These are phyloP conservation scores for Oryza australiensis DNA, from an alignment of 176 grass and related monocot genomes.

Conservation along the genomic window DNA sequence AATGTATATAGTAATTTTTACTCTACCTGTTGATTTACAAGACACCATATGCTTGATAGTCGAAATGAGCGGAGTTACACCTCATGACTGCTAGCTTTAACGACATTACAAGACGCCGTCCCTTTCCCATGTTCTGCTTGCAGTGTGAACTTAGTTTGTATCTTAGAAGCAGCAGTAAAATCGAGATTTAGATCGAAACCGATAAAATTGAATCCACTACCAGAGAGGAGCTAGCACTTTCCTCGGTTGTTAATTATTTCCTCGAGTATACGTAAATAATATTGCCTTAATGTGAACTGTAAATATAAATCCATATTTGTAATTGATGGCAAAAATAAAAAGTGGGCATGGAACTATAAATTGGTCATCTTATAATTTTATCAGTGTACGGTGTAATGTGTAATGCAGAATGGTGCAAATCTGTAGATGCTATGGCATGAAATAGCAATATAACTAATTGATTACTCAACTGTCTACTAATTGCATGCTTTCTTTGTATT, in stretches of 20 bases:
- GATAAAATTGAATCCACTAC: neutral
- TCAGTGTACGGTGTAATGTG: too few species aligned
- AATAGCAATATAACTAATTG: too few species aligned
- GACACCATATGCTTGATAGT: neutral
- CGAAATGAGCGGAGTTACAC: neutral
- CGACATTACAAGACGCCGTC: neutral
- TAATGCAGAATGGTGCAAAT: too few species aligned
- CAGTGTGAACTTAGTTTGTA: too few species aligned
- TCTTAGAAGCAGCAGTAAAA: too few species aligned
- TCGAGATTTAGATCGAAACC: neutral
- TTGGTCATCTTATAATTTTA: too few species aligned
- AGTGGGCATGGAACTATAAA: too few species aligned
- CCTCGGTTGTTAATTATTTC: neutral
- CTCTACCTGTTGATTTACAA: neutral
- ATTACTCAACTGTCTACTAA: neutral
- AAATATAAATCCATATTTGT: neutral
- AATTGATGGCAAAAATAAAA: too few species aligned
- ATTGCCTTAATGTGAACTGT: neutral
- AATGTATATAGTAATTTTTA: neutral
- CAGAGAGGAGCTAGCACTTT: neutral
- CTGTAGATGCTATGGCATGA: too few species aligned
- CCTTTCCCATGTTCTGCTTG: neutral
- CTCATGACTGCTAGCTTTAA: neutral
- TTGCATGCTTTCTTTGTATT: neutral
- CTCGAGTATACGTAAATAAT: neutral